A percentile compares a stretch with the other conserved stretches of the same genome.
phyloP scores from a whole-genome alignment of 2,329 filamentous ascomycete species.

The Aspergillus sp. region DNA sequence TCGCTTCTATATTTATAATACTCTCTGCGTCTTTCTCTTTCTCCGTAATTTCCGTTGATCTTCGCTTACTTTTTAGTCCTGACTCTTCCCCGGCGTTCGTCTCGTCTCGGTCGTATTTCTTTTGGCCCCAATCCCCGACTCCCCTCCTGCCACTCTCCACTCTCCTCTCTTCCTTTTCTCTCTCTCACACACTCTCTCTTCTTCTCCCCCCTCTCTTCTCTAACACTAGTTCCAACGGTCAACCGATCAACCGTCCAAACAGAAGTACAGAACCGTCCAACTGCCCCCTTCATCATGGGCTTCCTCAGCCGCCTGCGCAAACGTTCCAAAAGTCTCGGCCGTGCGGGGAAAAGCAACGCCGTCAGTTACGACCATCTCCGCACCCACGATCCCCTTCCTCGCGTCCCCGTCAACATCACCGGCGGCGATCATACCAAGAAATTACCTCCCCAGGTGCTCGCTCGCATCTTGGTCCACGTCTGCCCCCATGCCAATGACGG shows the following conservation, averaged over 20 bases:
- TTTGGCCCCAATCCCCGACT: neutral
- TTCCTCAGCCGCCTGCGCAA: constrained; percentile 30
- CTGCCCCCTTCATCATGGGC: constrained; percentile 25
- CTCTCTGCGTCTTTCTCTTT: neutral
- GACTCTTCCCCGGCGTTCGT: neutral
- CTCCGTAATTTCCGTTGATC: neutral
- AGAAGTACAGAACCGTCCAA: neutral
- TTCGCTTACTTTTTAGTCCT: neutral
- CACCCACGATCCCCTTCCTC: constrained; percentile 20
- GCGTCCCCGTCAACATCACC: constrained; percentile 12
- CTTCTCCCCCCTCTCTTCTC: neutral
- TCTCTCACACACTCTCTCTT: neutral
- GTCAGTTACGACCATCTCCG: constrained; percentile 22
- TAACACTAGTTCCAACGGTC: neutral
- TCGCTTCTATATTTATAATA: neutral
- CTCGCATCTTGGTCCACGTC: constrained; percentile 75
- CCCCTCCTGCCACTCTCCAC: neutral
- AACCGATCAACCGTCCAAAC: too few relatives aligned
- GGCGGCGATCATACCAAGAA: constrained; percentile 43
- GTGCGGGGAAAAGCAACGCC: constrained; percentile 23
- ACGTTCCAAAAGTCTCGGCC: constrained; percentile 28
- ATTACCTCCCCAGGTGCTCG: constrained; percentile 69
- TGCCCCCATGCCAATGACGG: constrained; percentile 80
- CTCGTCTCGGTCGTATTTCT: neutral
- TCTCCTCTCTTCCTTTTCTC: neutral